Percentiles rank a stretch among this genome's conserved stretches.
Conservation (phyloP, 1,284 basidiomycete genomes). For the Amylostereum chailletii region DNA sequence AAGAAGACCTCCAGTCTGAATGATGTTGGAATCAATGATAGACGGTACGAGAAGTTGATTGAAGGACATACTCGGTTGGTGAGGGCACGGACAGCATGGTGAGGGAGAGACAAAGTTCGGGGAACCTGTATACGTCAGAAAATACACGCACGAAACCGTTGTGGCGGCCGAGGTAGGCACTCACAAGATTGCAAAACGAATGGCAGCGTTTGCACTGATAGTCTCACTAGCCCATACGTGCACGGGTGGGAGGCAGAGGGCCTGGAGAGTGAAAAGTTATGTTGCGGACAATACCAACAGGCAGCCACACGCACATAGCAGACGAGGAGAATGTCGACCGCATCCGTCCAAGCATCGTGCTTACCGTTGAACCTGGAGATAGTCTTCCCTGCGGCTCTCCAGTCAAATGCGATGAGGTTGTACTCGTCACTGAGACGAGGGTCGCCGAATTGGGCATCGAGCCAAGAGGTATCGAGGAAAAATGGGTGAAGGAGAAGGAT, state of each 20-base stretch:
- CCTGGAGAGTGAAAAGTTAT: neutral
- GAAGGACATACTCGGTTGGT: conserved; percentile 1
- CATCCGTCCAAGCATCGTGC: conserved; percentile 68
- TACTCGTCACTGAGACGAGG: conserved; percentile 45
- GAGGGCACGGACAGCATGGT: conserved; percentile 62
- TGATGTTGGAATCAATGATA: conserved; percentile 4
- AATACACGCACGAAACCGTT: neutral
- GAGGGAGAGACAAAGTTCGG: conserved; percentile 57
- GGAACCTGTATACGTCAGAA: conserved; percentile 37
- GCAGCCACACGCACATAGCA: conserved; percentile 38
- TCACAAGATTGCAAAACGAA: conserved; percentile 10
- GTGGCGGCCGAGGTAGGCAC: neutral
- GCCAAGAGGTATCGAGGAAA: conserved; percentile 63
- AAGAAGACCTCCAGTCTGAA: conserved; percentile 47
- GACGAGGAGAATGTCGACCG: conserved; percentile 66
- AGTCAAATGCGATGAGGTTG: conserved; percentile 69
- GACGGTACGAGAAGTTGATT: neutral
- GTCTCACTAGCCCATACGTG: conserved; percentile 12
- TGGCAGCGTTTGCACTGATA: conserved; percentile 6
- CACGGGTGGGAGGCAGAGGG: conserved; percentile 8
- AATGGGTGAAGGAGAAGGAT: conserved; percentile 60
- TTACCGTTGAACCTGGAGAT: conserved; percentile 39
- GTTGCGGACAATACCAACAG: neutral
- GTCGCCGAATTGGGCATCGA: conserved; percentile 58
- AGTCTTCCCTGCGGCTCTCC: conserved; percentile 52